These are phyloP conservation scores for Vachellia pachyceras DNA, from an alignment of 306 rosid species.

Conservation along the genomic window DNA sequence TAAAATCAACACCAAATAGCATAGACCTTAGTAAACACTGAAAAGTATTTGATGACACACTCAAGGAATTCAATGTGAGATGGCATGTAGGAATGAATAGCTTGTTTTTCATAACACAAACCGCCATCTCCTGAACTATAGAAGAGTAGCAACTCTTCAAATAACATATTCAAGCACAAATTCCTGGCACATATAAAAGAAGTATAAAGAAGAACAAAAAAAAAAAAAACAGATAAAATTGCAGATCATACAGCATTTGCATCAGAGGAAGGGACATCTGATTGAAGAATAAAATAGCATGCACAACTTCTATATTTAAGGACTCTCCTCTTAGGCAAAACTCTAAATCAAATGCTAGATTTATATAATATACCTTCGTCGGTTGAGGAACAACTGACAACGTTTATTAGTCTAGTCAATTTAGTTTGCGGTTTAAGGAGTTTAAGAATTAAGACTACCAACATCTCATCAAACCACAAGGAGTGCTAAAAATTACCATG, in stretches of 20 bases:
- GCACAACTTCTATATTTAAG: background rate
- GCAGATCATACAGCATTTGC: background rate
- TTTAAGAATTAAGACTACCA: background rate
- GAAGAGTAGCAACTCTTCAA: background rate
- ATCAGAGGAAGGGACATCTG: background rate
- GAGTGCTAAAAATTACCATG: background rate
- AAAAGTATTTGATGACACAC: background rate
- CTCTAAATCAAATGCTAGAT: background rate
- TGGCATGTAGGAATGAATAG: background rate
- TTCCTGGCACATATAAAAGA: background rate
- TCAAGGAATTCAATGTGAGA: background rate
- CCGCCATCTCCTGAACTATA: background rate
- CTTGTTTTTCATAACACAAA: constrained; percentile 1
- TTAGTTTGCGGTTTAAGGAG: background rate
- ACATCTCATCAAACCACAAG: background rate
- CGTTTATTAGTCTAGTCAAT: background rate
- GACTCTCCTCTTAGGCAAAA: background rate
- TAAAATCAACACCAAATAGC: background rate
- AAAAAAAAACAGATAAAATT: background rate
- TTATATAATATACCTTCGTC: background rate
- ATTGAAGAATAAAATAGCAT: background rate
- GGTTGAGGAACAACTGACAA: background rate
- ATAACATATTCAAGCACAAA: background rate
- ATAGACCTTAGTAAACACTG: background rate
- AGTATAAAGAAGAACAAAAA: background rate